Base-by-base conservation (phyloP, 2,329 filamentous ascomycete species). In the Fusarium foetens region DNA sequence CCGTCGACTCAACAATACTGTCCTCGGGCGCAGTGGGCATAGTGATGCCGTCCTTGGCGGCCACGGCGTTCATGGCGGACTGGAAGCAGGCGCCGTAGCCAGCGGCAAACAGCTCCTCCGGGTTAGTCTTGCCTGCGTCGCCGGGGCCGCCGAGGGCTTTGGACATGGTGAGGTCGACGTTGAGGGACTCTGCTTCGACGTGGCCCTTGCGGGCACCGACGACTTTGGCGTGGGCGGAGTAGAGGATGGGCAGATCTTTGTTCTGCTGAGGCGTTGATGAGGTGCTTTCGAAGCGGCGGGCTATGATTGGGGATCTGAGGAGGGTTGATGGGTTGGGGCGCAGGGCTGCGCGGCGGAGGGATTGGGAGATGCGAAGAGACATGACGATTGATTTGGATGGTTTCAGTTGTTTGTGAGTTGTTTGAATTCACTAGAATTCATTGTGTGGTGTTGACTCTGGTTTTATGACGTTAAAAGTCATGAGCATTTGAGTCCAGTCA, bases 101-200 rank as follows among this genome's bases (percentile, higher is more conserved):
- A 14, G 66, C 66, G 4, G 66, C 66, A 11, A 68, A 68, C 5
- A 68, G 52, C 3, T 68, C 66, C 13, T 68, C 66, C 0, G 66
- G 66, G 11, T 68, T 68, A 0, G 66, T 68, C 31, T 68, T 68
- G 27, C 66, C 66, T n/a, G 42, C 60, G 35, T 68, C 66, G 11
- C 65, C 66, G 0, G 66, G 65, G 5, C 66, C 66, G 2, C 66
- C 66, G 2, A 68, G 58, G 35, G 65, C 66, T 21, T 68, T 68
- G 58, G 66, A 66, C 66, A 68, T 68, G 17, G 66, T 68, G 12
- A 68, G 58, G n/a, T 68, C 38, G 13, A 68, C 65, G 38, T 68
- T 69, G 39, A 68, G 66, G 14, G 68, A 69, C 13, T 68, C 66
- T 3, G 65, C 65, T 21, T 69, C 58, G 31, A 68, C 41, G 11